Evolutionary conservation across 129 eudicot genomes (phyloP).

Genomic region (Mikania micrantha): DNA sequence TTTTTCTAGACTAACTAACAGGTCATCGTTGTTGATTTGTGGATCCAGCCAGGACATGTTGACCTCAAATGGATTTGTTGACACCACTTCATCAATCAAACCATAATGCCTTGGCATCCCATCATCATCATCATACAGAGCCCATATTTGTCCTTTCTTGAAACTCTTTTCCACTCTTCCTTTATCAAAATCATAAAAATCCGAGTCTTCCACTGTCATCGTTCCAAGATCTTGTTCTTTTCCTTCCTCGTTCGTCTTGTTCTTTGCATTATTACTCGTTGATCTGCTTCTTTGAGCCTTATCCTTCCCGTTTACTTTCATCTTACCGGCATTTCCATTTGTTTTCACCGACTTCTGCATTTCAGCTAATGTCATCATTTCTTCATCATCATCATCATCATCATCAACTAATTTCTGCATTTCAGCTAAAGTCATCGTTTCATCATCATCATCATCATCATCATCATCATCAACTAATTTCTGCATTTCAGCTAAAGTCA

Average conservation of each 20-base stretch:
- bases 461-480: neutral
- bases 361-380: constrained; percentile 65
- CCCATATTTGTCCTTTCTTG: constrained; percentile 88
- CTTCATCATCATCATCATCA: neutral
- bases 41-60: constrained; percentile 64
- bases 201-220: constrained; percentile 71
- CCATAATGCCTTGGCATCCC: constrained; percentile 93
- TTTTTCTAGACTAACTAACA: constrained; percentile 26
- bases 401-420: constrained; percentile 42
- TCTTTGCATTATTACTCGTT: constrained; percentile 18
- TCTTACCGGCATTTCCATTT: constrained; percentile 24
- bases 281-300: constrained; percentile 14
- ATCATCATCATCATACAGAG: constrained; percentile 70
- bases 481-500: too few relatives aligned
- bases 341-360: constrained; percentile 48
- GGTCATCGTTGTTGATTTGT: constrained; percentile 47
- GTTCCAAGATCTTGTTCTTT: constrained; percentile 34
- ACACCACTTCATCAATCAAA: constrained; percentile 61
- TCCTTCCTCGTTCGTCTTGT: neutral
- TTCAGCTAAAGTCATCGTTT: constrained; percentile 42
- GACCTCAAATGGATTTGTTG: constrained; percentile 66
- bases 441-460: constrained; percentile 9
- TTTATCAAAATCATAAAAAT: constrained; percentile 80
- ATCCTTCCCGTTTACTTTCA: constrained; percentile 27
- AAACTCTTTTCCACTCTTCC: constrained; percentile 73